A percentile compares a stretch with the other conserved stretches of the same genome.
Evolutionary conservation across 371 early-diverging fungal genomes (phyloP).

Genomic region (Edhazardia aedis): DNA sequence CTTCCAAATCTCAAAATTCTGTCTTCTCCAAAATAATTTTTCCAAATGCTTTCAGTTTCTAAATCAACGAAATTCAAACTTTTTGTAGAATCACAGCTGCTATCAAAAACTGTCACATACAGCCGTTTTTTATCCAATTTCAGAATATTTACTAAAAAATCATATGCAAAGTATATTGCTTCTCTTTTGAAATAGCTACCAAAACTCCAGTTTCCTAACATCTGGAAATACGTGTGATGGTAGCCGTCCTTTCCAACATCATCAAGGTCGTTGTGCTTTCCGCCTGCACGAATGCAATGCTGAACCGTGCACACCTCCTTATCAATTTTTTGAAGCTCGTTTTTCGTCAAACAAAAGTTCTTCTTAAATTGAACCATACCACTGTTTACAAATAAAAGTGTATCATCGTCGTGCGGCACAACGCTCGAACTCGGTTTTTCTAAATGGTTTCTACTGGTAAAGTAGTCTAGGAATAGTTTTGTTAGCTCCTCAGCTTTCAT

Average conservation of each 20-base stretch:
- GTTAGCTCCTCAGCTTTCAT: too few species aligned
- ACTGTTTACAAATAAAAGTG: conserved; percentile 88
- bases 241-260: conserved; percentile 98
- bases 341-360: conserved; percentile 76
- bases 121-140: conserved; percentile 62
- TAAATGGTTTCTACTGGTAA: too few species aligned
- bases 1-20: conserved; percentile 65
- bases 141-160: conserved; percentile 68
- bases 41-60: conserved; percentile 77
- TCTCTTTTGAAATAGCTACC: conserved; percentile 96
- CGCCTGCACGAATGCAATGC: conserved; percentile 94
- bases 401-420: conserved; percentile 81
- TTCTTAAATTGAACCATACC: conserved; percentile 99
- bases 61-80: too few species aligned
- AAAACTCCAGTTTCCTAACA: conserved; percentile 99
- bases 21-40: conserved; percentile 57
- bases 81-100: conserved; percentile 57
- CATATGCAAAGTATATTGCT: conserved; percentile 73
- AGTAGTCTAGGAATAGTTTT: too few species aligned
- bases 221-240: conserved; percentile 99
- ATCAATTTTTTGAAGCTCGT: too few species aligned
- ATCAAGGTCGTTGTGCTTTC: conserved; percentile 98
- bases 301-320: conserved; percentile 78
- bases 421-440: conserved; percentile 69
- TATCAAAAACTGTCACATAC: conserved; percentile 91